Conservation (phyloP, 129 eudicot genomes). For the Gnaphalium uliginosum region DNA sequence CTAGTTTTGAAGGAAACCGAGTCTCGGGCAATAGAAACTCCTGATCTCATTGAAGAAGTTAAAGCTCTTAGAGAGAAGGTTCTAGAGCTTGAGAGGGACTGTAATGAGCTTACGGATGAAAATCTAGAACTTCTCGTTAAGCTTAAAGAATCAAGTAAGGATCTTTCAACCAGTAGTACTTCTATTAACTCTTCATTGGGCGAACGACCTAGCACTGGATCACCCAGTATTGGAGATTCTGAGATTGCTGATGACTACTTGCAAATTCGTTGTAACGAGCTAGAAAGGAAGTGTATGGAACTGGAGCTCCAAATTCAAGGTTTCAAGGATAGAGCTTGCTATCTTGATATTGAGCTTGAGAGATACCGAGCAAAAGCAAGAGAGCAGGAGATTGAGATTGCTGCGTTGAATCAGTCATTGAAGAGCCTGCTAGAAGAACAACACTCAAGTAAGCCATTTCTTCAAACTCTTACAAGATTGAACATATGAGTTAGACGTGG, state of each 20-base stretch:
- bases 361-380: constrained; percentile 27
- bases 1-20: constrained; percentile 33
- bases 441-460: constrained; percentile 21
- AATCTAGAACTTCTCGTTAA: constrained; percentile 52
- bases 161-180: constrained; percentile 26
- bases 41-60: constrained; percentile 37
- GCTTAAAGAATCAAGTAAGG: constrained; percentile 48
- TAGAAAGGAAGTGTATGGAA: constrained; percentile 39
- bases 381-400: constrained; percentile 42
- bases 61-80: constrained; percentile 45
- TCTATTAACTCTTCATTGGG: constrained; percentile 30
- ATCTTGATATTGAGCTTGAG: constrained; percentile 46
- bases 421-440: constrained; percentile 17
- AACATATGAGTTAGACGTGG: background rate
- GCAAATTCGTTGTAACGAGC: constrained; percentile 36
- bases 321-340: background rate
- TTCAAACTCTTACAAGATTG: constrained; percentile 1
- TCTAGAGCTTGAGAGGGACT: constrained; percentile 56
- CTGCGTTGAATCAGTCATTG: constrained; percentile 18
- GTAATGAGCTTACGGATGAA: constrained; percentile 69
- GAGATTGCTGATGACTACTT: constrained; percentile 21
- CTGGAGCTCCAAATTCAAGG: background rate
- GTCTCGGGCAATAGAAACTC: constrained; percentile 31
- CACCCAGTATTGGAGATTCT: constrained; percentile 17
- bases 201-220: constrained; percentile 26